A percentile compares a stretch with the other conserved stretches of the same genome.
Conservation (phyloP, 305 asterid genomes). For the Fraxinus xanthoxyloides region DNA sequence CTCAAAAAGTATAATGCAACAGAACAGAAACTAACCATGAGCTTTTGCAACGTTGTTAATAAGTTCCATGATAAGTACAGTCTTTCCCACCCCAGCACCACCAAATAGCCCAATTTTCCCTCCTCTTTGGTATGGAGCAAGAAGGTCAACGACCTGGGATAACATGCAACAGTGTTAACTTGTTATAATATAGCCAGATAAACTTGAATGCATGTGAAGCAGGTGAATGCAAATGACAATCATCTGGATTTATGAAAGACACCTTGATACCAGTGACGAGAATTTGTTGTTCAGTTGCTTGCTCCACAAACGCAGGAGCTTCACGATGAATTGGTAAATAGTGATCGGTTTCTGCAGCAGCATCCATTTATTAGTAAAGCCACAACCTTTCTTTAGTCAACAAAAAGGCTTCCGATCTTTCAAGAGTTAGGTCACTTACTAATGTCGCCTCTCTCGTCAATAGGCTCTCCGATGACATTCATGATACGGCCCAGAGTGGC, state of each 20-base stretch:
- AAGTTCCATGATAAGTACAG: slow-evolving; percentile 94
- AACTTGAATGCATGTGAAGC: background rate
- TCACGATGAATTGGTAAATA: slow-evolving; percentile 89
- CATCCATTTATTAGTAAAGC: slow-evolving; percentile 21
- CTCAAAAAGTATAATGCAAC: background rate
- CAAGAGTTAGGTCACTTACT: slow-evolving; percentile 46
- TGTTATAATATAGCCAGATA: background rate
- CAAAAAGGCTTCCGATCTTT: background rate
- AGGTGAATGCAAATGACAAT: background rate
- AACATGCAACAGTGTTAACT: background rate
- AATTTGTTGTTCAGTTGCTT: slow-evolving; percentile 90
- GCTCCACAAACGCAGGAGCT: slow-evolving; percentile 94
- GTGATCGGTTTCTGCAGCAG: slow-evolving; percentile 72
- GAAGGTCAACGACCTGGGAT: slow-evolving; percentile 84
- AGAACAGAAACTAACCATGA: slow-evolving; percentile 59
- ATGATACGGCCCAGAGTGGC: slow-evolving; percentile 97
- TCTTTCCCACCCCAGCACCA: slow-evolving; percentile 97
- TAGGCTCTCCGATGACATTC: slow-evolving; percentile 94
- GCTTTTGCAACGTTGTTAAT: slow-evolving; percentile 95
- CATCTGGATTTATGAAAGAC: background rate
- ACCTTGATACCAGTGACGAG: slow-evolving; percentile 98
- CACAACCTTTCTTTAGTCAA: slow-evolving; percentile 8
- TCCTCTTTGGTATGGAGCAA: slow-evolving; percentile 99
- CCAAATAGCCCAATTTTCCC: slow-evolving; percentile 97
- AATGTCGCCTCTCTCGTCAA: slow-evolving; percentile 76